Conservation (phyloP, 2,329 filamentous ascomycete species). For the Mollisia scopiformis region DNA sequence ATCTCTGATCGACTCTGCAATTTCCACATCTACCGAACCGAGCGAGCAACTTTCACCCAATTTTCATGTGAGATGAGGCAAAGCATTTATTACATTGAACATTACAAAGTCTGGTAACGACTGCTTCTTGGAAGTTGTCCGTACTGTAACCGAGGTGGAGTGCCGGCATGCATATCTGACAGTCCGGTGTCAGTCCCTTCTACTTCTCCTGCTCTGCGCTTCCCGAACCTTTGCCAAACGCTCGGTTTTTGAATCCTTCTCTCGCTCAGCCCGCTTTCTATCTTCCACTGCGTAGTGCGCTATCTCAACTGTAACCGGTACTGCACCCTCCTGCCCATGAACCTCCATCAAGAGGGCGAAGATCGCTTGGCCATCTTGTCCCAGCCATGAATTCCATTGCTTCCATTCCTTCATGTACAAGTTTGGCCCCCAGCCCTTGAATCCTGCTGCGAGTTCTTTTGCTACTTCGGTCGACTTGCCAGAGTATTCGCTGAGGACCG, state of each 20-base stretch:
- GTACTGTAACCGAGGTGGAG: no score
- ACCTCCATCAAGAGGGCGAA: slow-evolving; percentile 7
- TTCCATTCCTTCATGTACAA: slow-evolving; percentile 9
- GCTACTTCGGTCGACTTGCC: not conserved
- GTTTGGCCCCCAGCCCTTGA: slow-evolving; percentile 13
- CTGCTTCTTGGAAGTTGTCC: not conserved
- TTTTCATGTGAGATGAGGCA: no score
- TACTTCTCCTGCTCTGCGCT: not conserved
- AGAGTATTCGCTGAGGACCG: slow-evolving; percentile 5
- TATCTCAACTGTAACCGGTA: slow-evolving; percentile 46
- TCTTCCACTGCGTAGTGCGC: slow-evolving; percentile 2
- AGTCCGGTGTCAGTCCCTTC: not conserved
- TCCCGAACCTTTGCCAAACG: not conserved
- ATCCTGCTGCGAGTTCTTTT: not conserved
- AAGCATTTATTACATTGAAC: not conserved
- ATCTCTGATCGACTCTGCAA: no score
- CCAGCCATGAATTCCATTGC: slow-evolving; percentile 9
- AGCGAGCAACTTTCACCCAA: no score
- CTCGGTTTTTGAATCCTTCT: not conserved
- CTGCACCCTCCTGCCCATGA: slow-evolving; percentile 57
- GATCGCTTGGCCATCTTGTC: slow-evolving; percentile 8
- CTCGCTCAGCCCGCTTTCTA: not conserved
- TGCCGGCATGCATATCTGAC: no score
- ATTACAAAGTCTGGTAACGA: not conserved
- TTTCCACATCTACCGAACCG: not conserved